phyloP scores from a whole-genome alignment of 176 grass and related monocot genomes.

The Tuctoria greenei region DNA sequence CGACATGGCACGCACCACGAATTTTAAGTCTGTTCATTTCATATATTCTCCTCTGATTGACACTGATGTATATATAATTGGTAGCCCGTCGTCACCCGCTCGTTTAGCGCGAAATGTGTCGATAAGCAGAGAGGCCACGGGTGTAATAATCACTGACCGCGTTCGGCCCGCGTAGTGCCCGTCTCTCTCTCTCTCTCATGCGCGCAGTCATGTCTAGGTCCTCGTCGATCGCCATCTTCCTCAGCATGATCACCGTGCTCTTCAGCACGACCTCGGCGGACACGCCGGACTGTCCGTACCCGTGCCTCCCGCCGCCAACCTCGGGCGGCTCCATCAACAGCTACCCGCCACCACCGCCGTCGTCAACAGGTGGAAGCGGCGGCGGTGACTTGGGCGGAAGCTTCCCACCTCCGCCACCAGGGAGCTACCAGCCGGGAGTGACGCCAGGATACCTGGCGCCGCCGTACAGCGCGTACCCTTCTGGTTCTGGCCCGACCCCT shows the following conservation, averaged over 20 bases:
- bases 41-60: neutral
- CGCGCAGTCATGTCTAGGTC: conserved; percentile 30
- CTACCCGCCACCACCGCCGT: conserved; percentile 47
- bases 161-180: neutral
- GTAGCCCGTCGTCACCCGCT: neutral
- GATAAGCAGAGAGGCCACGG: neutral
- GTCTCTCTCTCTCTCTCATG: neutral
- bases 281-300: conserved; percentile 54
- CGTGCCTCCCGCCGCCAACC: conserved; percentile 54
- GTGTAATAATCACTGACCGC: neutral
- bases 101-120: neutral
- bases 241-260: conserved; percentile 29
- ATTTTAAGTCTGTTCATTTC: too few species aligned
- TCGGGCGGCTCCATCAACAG: conserved; percentile 10
- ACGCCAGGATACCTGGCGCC: conserved; percentile 42
- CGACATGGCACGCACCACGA: too few species aligned
- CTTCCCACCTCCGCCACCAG: conserved; percentile 30
- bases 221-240: conserved; percentile 3
- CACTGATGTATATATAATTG: conserved; percentile 10
- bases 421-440: conserved; percentile 38
- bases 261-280: conserved; percentile 26
- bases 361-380: neutral
- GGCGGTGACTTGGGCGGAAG: conserved; percentile 20
- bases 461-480: conserved; percentile 14
- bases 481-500: conserved; percentile 36